phyloP scores from a whole-genome alignment of 2,329 filamentous ascomycete genomes.

The Fusarium sp. region DNA sequence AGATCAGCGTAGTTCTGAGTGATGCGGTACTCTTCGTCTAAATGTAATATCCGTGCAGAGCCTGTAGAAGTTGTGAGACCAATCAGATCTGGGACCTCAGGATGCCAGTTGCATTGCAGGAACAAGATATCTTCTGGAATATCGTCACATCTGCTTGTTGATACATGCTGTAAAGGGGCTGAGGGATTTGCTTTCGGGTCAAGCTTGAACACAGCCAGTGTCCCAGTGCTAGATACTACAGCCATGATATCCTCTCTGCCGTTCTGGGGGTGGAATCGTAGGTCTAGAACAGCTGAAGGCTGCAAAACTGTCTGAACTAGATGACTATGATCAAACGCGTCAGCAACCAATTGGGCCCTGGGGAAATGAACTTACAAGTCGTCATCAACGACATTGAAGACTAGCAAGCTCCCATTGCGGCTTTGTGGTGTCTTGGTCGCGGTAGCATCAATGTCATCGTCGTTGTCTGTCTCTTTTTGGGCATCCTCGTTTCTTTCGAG shows the following conservation, averaged over 20 bases:
- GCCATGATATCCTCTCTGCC: constrained; percentile 66
- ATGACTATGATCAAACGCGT: constrained; percentile 51
- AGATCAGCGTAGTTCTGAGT: constrained; percentile 46
- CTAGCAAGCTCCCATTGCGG: constrained; percentile 77
- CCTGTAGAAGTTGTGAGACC: constrained; percentile 78
- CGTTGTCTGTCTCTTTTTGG: constrained; percentile 35
- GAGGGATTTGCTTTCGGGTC: constrained; percentile 48
- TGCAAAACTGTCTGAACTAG: constrained; percentile 68
- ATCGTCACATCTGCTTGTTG: constrained; percentile 56
- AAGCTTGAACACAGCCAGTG: constrained; percentile 71
- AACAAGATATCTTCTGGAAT: constrained; percentile 70
- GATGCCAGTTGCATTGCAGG: constrained; percentile 79
- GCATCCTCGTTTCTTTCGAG: constrained; percentile 63
- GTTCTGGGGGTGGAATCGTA: constrained; percentile 75
- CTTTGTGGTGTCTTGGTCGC: constrained; percentile 59
- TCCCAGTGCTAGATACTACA: constrained; percentile 80
- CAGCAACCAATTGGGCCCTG: neutral
- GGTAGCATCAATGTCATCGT: constrained; percentile 32
- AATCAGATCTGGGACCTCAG: constrained; percentile 62
- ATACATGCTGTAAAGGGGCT: constrained; percentile 51
- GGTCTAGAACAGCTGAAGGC: constrained; percentile 81
- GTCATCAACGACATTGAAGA: constrained; percentile 66
- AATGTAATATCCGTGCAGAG: constrained; percentile 64
- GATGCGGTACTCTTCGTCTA: constrained; percentile 55
- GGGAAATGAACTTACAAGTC: constrained; percentile 61